Evolutionary conservation across 1,284 basidiomycete species (phyloP).

Genomic region (Pulveroboletus sp.): DNA sequence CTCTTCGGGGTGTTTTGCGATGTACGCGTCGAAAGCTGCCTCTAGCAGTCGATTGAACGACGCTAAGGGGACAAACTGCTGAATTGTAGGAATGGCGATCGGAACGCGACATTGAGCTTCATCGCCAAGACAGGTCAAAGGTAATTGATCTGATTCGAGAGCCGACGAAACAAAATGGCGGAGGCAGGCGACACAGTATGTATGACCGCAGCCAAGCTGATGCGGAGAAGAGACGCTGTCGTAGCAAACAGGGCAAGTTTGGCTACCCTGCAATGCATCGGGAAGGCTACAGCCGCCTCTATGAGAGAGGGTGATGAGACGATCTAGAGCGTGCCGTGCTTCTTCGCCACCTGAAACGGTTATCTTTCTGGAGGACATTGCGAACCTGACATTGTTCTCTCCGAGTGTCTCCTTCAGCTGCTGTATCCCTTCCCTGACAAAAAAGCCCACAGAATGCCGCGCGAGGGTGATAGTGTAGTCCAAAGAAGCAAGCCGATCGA

Average conservation of each 20-base stretch:
- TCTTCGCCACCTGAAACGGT: conserved; percentile 52
- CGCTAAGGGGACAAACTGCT: conserved; percentile 45
- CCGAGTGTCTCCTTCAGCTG: conserved; percentile 50
- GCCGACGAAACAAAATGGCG: conserved; percentile 52
- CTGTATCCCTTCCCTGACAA: conserved; percentile 48
- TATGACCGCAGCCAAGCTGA: conserved; percentile 51
- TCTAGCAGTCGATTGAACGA: conserved; percentile 50
- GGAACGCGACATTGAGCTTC: conserved; percentile 47
- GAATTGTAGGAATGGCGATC: conserved; percentile 52
- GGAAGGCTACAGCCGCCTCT: conserved; percentile 15
- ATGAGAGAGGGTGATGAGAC: conserved; percentile 45
- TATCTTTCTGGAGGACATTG: conserved; percentile 39
- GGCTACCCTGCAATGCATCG: conserved; percentile 20
- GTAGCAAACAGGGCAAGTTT: conserved; percentile 53
- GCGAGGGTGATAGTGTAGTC: conserved; percentile 43
- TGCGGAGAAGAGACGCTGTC: conserved; percentile 46
- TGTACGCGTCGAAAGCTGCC: conserved; percentile 44
- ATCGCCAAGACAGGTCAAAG: conserved; percentile 54
- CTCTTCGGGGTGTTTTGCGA: conserved; percentile 47
- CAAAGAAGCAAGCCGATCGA: conserved; percentile 43
- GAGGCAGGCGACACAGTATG: conserved; percentile 54
- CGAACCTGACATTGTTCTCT: conserved; percentile 49
- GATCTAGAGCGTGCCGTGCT: conserved; percentile 44
- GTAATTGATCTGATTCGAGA: conserved; percentile 46
- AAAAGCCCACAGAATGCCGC: conserved; percentile 44